Base-by-base conservation (phyloP, 176 grass and related monocot species). In the Chrysopogon serrulatus region DNA sequence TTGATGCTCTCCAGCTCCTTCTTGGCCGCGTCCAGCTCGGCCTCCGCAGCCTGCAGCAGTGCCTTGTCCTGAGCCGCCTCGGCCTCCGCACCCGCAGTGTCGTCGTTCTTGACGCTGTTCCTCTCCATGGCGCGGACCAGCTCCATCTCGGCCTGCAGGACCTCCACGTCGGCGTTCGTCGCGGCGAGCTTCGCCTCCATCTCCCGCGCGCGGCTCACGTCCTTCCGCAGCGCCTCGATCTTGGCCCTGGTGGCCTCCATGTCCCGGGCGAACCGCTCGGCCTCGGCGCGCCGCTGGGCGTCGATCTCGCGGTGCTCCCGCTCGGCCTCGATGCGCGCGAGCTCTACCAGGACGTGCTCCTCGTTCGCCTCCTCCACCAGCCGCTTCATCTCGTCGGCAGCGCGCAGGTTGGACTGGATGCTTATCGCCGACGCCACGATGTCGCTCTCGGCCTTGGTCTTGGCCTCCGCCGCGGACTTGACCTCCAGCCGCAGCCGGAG, bases 281-380 rank as follows among this genome's bases (percentile, higher is more conserved):
- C 78, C 65, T 94, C 91, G 24, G 47, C 83, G n/a, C 39, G 74
- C 14, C 90, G 87, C 83, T 82, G 72, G 2, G 68, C 89, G 4
- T 99, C 91, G 31, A 94, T 85, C 62, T 99, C 93, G 27, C 90
- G 85, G 44, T 53, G 77, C 87, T 99, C 96, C 40, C 87, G 78
- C 86, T 96, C 93, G 47, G 97, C 97, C 85, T 99, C 97, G 31
- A 99, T 99, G 61, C 97, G 87, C 17, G 93, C 93, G 23, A 99
- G 91, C 91, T 99, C 97, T 12, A 99, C 97, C 64, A 99, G 88
- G 35, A 92, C 90, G 88, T 99, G 93, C 77, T 99, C 93, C 83
- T 99, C 93, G 68, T 99, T 93, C 4, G 93, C 96, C 73, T 91
- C 87, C 21, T 91, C 87, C 80, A 99, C 87, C 60, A 73, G 85